Evolutionary conservation across 2,329 filamentous ascomycete species (phyloP), one percentile per base, ranked within the genome.

Genomic region (Emydomyces testavorans): DNA sequence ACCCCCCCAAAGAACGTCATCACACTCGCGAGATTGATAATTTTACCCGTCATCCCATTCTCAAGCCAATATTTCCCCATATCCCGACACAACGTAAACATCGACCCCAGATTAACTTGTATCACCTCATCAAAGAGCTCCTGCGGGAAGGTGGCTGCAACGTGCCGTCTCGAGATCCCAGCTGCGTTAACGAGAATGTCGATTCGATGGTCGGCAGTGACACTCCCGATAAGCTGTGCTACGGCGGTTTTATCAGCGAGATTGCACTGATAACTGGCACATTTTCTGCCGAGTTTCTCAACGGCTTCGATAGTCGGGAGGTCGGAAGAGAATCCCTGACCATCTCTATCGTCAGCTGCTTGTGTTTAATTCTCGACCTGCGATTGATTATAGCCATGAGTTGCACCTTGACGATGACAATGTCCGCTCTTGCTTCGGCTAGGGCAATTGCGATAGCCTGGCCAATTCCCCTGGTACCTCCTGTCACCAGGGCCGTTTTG

Each of bases 1-100:
- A 94, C 73, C 0, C 88, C 87, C 49, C 88, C 89, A 62, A 94
- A 85, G 72, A 90, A 90, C 38, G 79, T 79, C 31, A 94, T 75
- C 32, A 94, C 75, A 13, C 79, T 84, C 7, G 82, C 87, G 47
- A 92, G 79, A 67, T 94, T 94, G 71, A 94, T 83, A 67, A 94
- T 82, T 28, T 52, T 50, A 20, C 84, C 84, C 50, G 75, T 70
- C 35, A 80, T 75, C 42, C 75, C 75, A 4, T 72, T 74, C 21
- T 58, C 46, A 23, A 92, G 78, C 79, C 90, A 87, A 68, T 89
- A 82, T 13, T 80, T 79, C 53, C 85, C 85, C 10, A 86, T 74
- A 62, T 89, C 84, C 51, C 85, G 79, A 66, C 79, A 77, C 48
- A 93, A 73, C 1, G 78, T 78, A 69, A 94, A 94, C 46, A 92